phyloP scores from a whole-genome alignment of 306 rosid genomes.

The Cucurbita ficifolia region DNA sequence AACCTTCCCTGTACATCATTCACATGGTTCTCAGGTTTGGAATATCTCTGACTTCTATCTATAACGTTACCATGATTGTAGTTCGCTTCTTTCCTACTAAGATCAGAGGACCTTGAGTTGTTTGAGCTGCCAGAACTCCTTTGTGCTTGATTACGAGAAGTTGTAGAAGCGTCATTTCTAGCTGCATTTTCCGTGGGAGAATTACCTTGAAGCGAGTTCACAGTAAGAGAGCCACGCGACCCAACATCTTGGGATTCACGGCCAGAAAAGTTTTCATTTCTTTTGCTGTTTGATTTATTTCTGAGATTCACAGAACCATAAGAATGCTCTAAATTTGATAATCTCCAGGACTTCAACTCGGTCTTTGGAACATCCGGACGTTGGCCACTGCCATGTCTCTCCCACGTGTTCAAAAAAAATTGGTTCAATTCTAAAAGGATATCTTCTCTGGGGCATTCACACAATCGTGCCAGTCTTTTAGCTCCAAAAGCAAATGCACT shows the following conservation, averaged over 20 bases:
- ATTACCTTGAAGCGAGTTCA: slow-evolving; percentile 39
- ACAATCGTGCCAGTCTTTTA: slow-evolving; percentile 68
- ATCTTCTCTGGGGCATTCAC: slow-evolving; percentile 76
- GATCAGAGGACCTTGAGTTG: slow-evolving; percentile 34
- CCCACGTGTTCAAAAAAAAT: slow-evolving; percentile 93
- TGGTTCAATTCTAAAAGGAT: slow-evolving; percentile 66
- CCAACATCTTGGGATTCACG: slow-evolving; percentile 28
- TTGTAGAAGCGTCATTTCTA: slow-evolving; percentile 28
- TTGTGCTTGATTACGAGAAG: slow-evolving; percentile 33
- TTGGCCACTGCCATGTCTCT: slow-evolving; percentile 91
- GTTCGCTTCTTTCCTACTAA: slow-evolving; percentile 34
- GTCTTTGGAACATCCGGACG: slow-evolving; percentile 85
- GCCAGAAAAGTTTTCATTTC: slow-evolving; percentile 27
- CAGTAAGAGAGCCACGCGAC: slow-evolving; percentile 21
- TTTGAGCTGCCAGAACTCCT: slow-evolving; percentile 38
- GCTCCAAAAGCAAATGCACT: slow-evolving; percentile 98
- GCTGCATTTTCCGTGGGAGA: slow-evolving; percentile 28
- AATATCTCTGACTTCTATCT: slow-evolving; percentile 44
- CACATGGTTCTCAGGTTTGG: slow-evolving; percentile 23
- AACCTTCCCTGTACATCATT: slow-evolving; percentile 55
- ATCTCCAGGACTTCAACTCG: slow-evolving; percentile 35
- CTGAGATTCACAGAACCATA: slow-evolving; percentile 38
- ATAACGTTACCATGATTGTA: slow-evolving; percentile 25
- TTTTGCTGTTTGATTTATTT: slow-evolving; percentile 28
- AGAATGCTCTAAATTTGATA: slow-evolving; percentile 34